Base-by-base conservation (phyloP, 164 flowering plant species). In the Annona cherimola region DNA sequence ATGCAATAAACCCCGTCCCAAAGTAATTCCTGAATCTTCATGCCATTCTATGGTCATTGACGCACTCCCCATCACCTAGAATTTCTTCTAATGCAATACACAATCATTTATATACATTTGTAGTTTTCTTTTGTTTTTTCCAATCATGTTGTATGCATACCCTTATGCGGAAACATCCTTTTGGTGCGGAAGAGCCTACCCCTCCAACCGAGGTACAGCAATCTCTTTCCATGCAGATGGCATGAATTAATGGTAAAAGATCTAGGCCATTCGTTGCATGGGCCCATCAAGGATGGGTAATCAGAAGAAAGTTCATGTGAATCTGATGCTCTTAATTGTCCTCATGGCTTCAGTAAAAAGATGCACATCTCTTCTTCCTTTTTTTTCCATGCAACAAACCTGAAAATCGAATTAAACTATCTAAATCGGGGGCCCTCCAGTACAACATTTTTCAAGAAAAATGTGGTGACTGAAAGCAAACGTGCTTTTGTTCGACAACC, bases 71-170 rank as follows among this genome's bases (percentile, higher is more conserved):
- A 50, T 50, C 18, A 50, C 57, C 57, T 50, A 1, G 57, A 50
- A 50, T 50, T 41, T 40, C 42, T 40, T 18, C 45, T 42, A 41
- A 26, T 64, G 42, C 14, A 64, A 64, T 40, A 41, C 45, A 39
- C 18, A 50, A 50, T 50, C 11, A 64, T 40, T 40, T n/a, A 64
- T 42, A 64, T 20, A 64, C 20, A 42, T 64, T 64, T 64, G 67
- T 41, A 35, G 40, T 64, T 64, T 64, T 8, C 42, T 40, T 40
- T 64, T 64, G 42, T 63, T 64, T 64, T 64, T 64, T 64, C n/a
- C 42, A 35, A 64, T 64, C 42, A 64, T 64, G 42, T 40, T 64
- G 67, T 64, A n/a, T 40, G 42, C 45, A 50, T 50, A 50, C 57
- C 9, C 57, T 9, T 50, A 50, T 50, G 14, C 9, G 57, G 57